These are phyloP conservation scores for Linnemannia exigua DNA, from an alignment of 192 early-diverging fungal genomes.

Conservation along the genomic window DNA sequence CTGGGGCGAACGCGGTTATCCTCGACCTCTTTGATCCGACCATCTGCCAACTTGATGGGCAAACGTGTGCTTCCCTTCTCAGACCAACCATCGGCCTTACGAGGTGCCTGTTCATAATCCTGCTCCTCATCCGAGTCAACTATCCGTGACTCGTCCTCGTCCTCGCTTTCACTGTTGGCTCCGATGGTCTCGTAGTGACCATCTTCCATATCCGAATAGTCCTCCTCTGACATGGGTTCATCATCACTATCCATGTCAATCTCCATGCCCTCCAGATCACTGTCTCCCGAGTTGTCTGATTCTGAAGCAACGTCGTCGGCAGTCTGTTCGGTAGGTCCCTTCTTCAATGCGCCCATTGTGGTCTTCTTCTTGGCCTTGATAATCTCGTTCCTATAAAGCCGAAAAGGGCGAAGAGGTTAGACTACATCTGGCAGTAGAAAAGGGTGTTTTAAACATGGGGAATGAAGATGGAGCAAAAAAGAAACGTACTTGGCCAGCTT, in stretches of 20 bases:
- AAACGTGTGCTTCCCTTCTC: slow-evolving; percentile 71
- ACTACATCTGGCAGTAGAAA: background rate
- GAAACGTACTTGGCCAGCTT: slow-evolving; percentile 69
- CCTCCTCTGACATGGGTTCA: slow-evolving; percentile 62
- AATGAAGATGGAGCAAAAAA: background rate
- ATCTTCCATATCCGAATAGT: slow-evolving; percentile 60
- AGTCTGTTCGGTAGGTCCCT: slow-evolving; percentile 55
- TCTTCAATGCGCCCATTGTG: slow-evolving; percentile 30
- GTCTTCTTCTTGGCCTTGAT: slow-evolving; percentile 58
- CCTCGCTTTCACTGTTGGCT: slow-evolving; percentile 38
- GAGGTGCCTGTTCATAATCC: slow-evolving; percentile 73
- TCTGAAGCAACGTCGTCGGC: slow-evolving; percentile 50
- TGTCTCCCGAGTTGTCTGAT: slow-evolving; percentile 25
- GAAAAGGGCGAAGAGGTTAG: background rate
- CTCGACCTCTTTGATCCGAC: slow-evolving; percentile 66
- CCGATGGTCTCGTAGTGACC: slow-evolving; percentile 49
- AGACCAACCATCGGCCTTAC: slow-evolving; percentile 68
- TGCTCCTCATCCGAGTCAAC: slow-evolving; percentile 72
- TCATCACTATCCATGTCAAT: slow-evolving; percentile 71
- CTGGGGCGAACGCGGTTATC: slow-evolving; percentile 43
- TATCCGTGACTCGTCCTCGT: slow-evolving; percentile 8
- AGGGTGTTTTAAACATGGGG: background rate
- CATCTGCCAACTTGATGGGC: slow-evolving; percentile 78
- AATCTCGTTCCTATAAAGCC: slow-evolving; percentile 45
- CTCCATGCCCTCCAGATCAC: slow-evolving; percentile 57